Conservation (phyloP, 2,329 filamentous ascomycete species). For the Coniella vitis region DNA sequence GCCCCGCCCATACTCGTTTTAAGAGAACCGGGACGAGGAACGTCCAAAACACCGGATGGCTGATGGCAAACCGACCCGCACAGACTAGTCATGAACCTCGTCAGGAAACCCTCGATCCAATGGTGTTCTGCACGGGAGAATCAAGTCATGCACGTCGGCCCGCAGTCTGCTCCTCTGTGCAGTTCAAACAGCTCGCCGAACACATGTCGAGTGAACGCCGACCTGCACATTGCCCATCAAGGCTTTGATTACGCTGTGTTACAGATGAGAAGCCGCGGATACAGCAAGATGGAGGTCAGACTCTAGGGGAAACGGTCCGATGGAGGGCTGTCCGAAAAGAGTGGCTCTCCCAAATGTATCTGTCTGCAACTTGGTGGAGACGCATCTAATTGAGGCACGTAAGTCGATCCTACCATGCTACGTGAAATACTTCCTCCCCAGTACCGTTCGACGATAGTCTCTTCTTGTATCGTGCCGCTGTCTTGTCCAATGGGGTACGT, state of each 20-base stretch:
- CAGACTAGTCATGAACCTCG: constrained; percentile 2
- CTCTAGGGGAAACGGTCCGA: background rate
- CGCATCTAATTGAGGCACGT: background rate
- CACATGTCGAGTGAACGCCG: background rate
- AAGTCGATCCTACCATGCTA: no score
- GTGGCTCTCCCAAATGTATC: background rate
- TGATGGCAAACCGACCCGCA: background rate
- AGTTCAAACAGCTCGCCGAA: background rate
- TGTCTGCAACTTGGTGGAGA: background rate
- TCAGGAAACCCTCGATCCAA: background rate
- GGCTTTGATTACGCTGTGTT: background rate
- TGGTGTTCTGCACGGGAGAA: background rate
- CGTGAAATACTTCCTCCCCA: no score
- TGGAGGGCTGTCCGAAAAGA: background rate
- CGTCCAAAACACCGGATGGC: background rate
- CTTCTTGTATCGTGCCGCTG: background rate
- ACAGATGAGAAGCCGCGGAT: background rate
- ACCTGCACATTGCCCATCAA: background rate
- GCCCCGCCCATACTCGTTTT: background rate
- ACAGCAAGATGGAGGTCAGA: background rate
- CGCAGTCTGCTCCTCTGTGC: background rate
- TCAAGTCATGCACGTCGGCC: constrained; percentile 1
- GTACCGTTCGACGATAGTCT: no score
- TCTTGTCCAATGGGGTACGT: background rate
- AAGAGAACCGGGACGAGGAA: background rate